These are phyloP conservation scores for Stereum hirsutum DNA, from an alignment of 1,284 basidiomycete genomes.

Conservation along the genomic window DNA sequence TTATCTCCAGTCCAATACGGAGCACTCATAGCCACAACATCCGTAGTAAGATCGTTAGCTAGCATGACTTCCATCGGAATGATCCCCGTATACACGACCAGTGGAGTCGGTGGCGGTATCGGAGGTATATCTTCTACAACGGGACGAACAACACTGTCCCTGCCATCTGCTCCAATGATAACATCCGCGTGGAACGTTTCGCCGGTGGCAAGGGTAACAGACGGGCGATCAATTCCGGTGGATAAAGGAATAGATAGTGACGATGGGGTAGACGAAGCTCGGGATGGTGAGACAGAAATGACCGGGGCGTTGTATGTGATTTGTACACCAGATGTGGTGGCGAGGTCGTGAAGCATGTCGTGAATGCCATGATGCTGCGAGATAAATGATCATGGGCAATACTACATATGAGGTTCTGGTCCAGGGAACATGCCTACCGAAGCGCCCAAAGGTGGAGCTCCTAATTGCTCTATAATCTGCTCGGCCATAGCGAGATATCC, in stretches of 20 bases:
- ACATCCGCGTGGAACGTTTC: conserved; percentile 19
- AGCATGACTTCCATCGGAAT: conserved; percentile 6
- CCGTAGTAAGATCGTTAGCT: too few relatives aligned
- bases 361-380: conserved; percentile 27
- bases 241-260: too few relatives aligned
- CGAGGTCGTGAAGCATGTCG: conserved; percentile 24
- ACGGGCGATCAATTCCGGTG: not conserved
- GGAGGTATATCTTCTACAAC: too few relatives aligned
- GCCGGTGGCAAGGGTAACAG: conserved; percentile 17
- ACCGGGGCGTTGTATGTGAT: conserved; percentile 4
- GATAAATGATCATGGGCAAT: conserved; percentile 6
- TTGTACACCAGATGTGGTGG: conserved; percentile 6
- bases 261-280: not conserved
- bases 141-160: conserved; percentile 12
- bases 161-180: conserved; percentile 22
- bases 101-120: not conserved
- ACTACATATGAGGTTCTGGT: conserved; percentile 1
- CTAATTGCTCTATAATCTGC: conserved; percentile 42
- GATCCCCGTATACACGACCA: conserved; percentile 7
- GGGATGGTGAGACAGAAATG: not conserved
- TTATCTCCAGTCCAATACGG: too few relatives aligned
- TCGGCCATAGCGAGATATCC: conserved; percentile 44
- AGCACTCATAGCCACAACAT: too few relatives aligned
- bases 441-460: conserved; percentile 44
- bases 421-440: conserved; percentile 35